Evolutionary conservation across 2,329 filamentous ascomycete species (phyloP), one percentile per base, ranked within the genome.

Genomic region (Didymella pinodella): DNA sequence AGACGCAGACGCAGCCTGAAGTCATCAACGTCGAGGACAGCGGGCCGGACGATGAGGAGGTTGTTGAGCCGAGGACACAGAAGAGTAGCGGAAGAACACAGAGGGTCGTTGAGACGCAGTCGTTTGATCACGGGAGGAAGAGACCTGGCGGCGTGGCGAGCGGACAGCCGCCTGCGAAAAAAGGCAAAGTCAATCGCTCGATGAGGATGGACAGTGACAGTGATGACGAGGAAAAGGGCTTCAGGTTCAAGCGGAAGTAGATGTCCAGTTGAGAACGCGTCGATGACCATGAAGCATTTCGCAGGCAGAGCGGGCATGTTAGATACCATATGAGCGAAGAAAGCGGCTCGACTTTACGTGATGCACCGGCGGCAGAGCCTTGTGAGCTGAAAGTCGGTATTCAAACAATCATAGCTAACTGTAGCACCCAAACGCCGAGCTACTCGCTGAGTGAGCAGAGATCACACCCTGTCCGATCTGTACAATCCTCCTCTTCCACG

Each of bases 211-310:
- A 84, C 7, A 83, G 82, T 41, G 83, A 82, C 41, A 85, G 85
- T 44, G 85, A 85, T 67, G 85, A 86, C 28, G 85, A 86, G 66
- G 84, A 83, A 62, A 76, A 82, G 57, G 83, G 83, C 31, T 85
- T 86, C 65, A 79, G 82, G 54, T 86, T 87, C 64, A 80, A 81
- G 64, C 77, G 66, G 48, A 65, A 65, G 45, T 59, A 48, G 26
- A 41, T 12, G 31, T 22, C 3, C 22, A 22, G 22, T 22, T 22
- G 22, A 22, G 22, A 22, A 22, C 22, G 22, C 22, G 3, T 22
- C 22, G 22, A 22, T 22, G 12, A 14, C 14, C 11, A 8, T 11
- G 40, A 16, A 26, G 26, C 16, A 11, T 43, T 14, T 36, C 44
- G 12, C 14, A 18, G 41, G 47, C 54, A 47, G 44, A 48, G 48